These are phyloP conservation scores for Clarireedia paspali DNA, from an alignment of 2,329 filamentous ascomycete species.

Conservation along the genomic window DNA sequence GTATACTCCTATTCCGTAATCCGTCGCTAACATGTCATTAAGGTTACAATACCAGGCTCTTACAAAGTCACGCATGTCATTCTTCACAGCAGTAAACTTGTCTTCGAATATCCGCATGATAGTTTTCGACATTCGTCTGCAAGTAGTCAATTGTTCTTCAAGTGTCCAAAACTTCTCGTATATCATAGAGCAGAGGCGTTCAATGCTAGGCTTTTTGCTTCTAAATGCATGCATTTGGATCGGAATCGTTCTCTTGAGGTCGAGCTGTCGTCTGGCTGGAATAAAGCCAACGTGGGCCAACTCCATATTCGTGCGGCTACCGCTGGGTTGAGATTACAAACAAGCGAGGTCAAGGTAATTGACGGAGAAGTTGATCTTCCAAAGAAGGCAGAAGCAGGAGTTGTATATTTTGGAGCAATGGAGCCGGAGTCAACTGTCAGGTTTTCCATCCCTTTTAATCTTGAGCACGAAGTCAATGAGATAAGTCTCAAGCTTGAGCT, in stretches of 20 bases:
- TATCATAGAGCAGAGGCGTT: conserved; percentile 66
- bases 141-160: conserved; percentile 39
- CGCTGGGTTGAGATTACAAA: conserved; percentile 56
- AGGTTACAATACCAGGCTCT: conserved; percentile 61
- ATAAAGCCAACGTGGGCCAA: conserved; percentile 53
- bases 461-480: conserved; percentile 67
- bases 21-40: conserved; percentile 24
- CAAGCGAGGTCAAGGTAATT: conserved; percentile 48
- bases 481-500: conserved; percentile 72
- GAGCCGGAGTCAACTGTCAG: conserved; percentile 39
- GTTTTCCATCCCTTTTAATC: conserved; percentile 70
- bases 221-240: conserved; percentile 70
- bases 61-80: conserved; percentile 70
- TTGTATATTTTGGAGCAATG: conserved; percentile 44
- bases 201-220: conserved; percentile 57
- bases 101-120: conserved; percentile 58
- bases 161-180: conserved; percentile 56
- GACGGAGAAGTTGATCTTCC: conserved; percentile 36
- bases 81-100: conserved; percentile 55
- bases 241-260: conserved; percentile 72
- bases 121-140: conserved; percentile 23
- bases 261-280: conserved; percentile 65
- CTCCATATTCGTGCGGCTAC: conserved; percentile 57
- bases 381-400: conserved; percentile 45
- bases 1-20: neutral